Evolutionary conservation across 2,329 filamentous ascomycete species (phyloP), one percentile per base, ranked within the genome.

Genomic region (Tolypocladium amazonense): DNA sequence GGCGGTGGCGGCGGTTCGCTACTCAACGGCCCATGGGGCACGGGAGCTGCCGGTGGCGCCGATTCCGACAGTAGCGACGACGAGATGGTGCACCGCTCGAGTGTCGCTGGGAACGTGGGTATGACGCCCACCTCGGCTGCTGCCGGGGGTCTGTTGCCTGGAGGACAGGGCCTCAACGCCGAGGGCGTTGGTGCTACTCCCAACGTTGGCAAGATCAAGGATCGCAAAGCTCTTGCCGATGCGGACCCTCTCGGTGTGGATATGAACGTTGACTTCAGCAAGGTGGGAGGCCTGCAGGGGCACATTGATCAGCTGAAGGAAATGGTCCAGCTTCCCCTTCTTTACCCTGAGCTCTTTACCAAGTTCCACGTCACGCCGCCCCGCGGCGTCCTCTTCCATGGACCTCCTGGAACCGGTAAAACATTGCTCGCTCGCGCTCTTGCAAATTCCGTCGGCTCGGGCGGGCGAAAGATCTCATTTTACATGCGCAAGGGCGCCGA

Each of bases 401-500:
- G 94, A 39, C 94, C 94, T 58, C 94, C 95, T 6, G 94, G 94
- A 72, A 99, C 94, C 20, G 94, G 94, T 81, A 99, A 97, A 78
- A 99, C 94, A 15, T 80, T 99, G n/a, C 83, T 99, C 62, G 94
- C 95, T 58, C 86, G 94, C 68, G 94, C 94, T 50, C 79, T 99
- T 55, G 92, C 95, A 56, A 95, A 94, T 59, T 95, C 90, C 62
- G 88, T 96, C 61, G 92, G 91, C 64, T 86, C 89, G 15, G 89
- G 93, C 56, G 93, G 93, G 27, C 88, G 88, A 65, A 97, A 97
- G 72, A 94, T 99, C 64, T 97, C 92, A 0, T 99, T 99, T 68
- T 99, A 97, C 75, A 99, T 99, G 94, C 88, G 94, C 62, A 99
- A 99, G 75, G 95, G 94, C 71, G 95, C 94, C 30, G 94, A 99